Evolutionary conservation across 441 rosid species (phyloP).

Genomic region (Gossypium schwendimanii): DNA sequence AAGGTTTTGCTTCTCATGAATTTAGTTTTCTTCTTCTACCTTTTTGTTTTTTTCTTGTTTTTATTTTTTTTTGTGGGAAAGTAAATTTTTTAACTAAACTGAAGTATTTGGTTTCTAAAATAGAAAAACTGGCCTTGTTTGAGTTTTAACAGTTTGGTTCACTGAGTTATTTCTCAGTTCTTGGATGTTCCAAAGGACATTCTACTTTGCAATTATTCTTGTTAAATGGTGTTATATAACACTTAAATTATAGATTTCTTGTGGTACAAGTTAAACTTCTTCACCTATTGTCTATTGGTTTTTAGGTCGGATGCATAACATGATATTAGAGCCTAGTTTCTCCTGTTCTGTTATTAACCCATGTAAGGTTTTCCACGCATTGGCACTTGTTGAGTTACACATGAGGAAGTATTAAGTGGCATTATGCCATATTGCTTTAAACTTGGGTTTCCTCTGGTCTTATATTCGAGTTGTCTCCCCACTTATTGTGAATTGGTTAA

Average conservation of each 20-base stretch:
- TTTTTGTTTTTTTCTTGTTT: no score
- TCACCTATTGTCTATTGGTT: not conserved
- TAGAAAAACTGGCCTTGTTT: not conserved
- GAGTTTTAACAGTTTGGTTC: not conserved
- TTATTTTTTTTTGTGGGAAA: no score
- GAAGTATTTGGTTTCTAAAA: not conserved
- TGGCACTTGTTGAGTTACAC: not conserved
- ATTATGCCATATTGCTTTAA: not conserved
- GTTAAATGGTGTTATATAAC: not conserved
- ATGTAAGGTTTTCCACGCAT: not conserved
- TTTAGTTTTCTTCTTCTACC: not conserved
- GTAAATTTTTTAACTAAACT: not conserved
- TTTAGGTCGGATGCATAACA: not conserved
- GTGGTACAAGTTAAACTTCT: not conserved
- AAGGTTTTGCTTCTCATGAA: not conserved
- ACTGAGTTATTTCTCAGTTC: not conserved
- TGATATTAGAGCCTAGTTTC: not conserved
- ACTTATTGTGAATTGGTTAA: not conserved
- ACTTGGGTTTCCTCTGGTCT: not conserved
- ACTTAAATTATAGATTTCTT: not conserved
- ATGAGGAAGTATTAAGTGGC: not conserved
- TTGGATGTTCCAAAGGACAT: not conserved
- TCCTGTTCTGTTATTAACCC: not conserved
- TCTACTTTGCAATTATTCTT: not conserved
- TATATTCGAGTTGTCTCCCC: not conserved